Base-by-base conservation (phyloP, 83 land plant species). In the Larix sibirica region DNA sequence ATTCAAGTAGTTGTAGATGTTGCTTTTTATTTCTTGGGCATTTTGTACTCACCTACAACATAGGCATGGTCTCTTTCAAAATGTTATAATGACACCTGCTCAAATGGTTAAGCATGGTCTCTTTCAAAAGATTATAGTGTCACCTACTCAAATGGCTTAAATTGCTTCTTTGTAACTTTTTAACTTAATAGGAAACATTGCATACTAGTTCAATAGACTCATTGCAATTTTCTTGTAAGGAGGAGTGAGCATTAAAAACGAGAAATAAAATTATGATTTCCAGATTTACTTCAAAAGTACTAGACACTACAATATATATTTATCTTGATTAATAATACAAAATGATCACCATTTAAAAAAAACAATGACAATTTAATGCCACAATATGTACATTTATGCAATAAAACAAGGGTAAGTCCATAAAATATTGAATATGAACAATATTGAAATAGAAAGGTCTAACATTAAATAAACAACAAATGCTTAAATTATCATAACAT, bases 61-160 rank as follows among this genome's bases (percentile, higher is more conserved):
- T 95, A 94, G 56, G 96, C 96, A 84, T 94, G 95, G 80, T 94
- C 96, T 59, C 96, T 85, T 86, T 94, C 96, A 79, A 89, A 94
- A 3, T 95, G 96, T 50, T 94, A 95, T 56, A 94, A 84, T 21
- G 96, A 92, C n/a, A 94, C 95, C 66, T 28, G 28, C 28, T 28
- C 28, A 28, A 28, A 28, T 28, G 28, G 28, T 28, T 28, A 28
- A 28, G 28, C 28, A 28, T 28, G 28, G 28, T 28, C 28, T 28
- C 28, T 28, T 28, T 28, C 28, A 28, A 28, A 28, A 28, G 0
- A 0, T 28, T 28, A 28, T 28, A 28, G 28, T 28, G 28, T 28
- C 28, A 28, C 28, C 28, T 94, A 95, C 85, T 94, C 96, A 5
- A 74, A 59, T 3, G 95, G 96, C 71, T 92, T 94, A 85, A 94